phyloP scores from a whole-genome alignment of 2,329 filamentous ascomycete species.

The Fusarium tupiense region DNA sequence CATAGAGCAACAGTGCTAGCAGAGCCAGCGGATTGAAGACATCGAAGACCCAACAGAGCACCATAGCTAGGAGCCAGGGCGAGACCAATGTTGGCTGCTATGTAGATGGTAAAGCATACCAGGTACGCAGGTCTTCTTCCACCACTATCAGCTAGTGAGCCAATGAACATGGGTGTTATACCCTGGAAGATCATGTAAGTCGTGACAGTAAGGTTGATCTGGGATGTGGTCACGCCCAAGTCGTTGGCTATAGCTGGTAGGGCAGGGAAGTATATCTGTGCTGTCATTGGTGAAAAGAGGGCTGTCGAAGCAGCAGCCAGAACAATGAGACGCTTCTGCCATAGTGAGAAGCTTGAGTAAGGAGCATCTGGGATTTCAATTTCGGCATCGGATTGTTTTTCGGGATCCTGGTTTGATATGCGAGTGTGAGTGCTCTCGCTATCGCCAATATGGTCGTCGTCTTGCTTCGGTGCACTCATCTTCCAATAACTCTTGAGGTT shows the following conservation, averaged over 20 bases:
- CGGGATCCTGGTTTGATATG: slow-evolving; percentile 8
- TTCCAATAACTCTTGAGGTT: background rate
- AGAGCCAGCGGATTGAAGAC: slow-evolving; percentile 67
- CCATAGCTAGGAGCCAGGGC: slow-evolving; percentile 60
- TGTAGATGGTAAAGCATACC: slow-evolving; percentile 62
- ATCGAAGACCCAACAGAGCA: slow-evolving; percentile 63
- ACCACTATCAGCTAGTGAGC: slow-evolving; percentile 63
- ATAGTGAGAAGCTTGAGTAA: slow-evolving; percentile 52
- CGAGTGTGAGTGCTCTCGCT: slow-evolving; percentile 1
- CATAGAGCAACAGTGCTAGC: slow-evolving; percentile 68
- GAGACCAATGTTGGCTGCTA: slow-evolving; percentile 64
- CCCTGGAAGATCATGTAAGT: slow-evolving; percentile 70
- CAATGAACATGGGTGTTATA: slow-evolving; percentile 66
- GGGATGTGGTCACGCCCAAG: slow-evolving; percentile 52
- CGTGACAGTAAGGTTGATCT: slow-evolving; percentile 63
- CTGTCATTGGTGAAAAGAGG: slow-evolving; percentile 58
- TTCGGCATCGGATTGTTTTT: slow-evolving; percentile 6
- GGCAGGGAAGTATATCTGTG: slow-evolving; percentile 65
- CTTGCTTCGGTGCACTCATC: slow-evolving; percentile 5
- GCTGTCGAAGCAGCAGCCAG: slow-evolving; percentile 51
- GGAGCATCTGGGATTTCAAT: slow-evolving; percentile 13
- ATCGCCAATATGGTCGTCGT: background rate
- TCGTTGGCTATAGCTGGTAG: slow-evolving; percentile 59
- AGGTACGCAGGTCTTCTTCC: slow-evolving; percentile 66
- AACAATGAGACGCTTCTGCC: slow-evolving; percentile 55